Base-by-base conservation (phyloP, 208 protist genomes). In the Trypanosoma rangeli region DNA sequence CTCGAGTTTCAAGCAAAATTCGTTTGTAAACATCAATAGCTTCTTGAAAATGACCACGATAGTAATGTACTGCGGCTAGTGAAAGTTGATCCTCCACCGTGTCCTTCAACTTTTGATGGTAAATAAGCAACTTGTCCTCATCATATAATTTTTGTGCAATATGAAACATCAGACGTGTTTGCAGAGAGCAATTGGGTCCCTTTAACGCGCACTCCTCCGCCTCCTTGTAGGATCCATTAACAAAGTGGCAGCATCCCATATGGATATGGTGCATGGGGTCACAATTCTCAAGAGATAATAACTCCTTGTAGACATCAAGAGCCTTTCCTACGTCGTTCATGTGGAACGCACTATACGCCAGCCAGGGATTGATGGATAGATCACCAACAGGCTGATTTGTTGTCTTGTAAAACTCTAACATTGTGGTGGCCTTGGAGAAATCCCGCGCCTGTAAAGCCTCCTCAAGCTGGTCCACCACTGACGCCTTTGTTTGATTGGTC, bases 21-120 rank as follows among this genome's bases (percentile, higher is more conserved):
- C 92, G 87, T 79, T 99, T 99, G 93, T 99, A 99, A 52, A 98
- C 95, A 49, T 99, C 97, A 42, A 97, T 98, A 4, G 98, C 97
- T 68, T 99, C 94, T 64, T 98, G 89, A 79, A 87, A 99, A 73
- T 98, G 97, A 67, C 92, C 96, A 48, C 97, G 86, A 55, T 95
- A 89, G 83, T 95, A 99, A 78, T 99, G 97, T 31, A 98, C 94
- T 3, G 97, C 91, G 3, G 97, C 96, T 3, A 99, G 75, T 22
- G 86, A 97, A 20, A 99, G 85, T 75, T 97, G 92, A 72, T 98
- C 94, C 70, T 97, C 92, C 31, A 95, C 80, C 24, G 83, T 94
- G 52, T 89, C 80, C 68, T 97, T 82, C 37, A 98, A 78, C 59
- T 89, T 93, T 24, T 92, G 69, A 78, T 99, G 96, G 77, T 97